phyloP scores from a whole-genome alignment of 2,329 filamentous ascomycete species.

The Penicillium sp. region DNA sequence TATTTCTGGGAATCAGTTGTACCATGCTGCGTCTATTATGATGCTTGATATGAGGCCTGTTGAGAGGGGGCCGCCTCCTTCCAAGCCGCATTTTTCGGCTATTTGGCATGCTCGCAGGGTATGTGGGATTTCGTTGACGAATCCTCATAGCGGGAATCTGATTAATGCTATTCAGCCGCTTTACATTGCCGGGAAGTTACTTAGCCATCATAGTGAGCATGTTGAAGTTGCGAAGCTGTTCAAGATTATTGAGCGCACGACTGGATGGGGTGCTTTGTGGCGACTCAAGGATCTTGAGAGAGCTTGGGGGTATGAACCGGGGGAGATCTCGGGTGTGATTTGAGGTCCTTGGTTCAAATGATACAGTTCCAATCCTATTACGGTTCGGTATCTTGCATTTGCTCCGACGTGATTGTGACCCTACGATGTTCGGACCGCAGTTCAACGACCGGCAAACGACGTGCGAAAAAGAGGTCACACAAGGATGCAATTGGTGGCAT shows the following conservation, averaged over 20 bases:
- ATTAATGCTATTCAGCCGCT: slow-evolving; percentile 60
- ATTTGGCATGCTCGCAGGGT: slow-evolving; percentile 57
- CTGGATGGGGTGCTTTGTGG: slow-evolving; percentile 56
- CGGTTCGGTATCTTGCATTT: not conserved
- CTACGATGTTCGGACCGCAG: not conserved
- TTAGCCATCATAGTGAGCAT: slow-evolving; percentile 52
- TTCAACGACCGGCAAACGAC: not conserved
- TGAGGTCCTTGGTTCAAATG: slow-evolving; percentile 1
- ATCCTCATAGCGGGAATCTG: slow-evolving; percentile 54
- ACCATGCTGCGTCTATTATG: slow-evolving; percentile 55
- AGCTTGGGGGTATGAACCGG: slow-evolving; percentile 30
- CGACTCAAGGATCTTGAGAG: slow-evolving; percentile 52
- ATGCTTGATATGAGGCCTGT: slow-evolving; percentile 48
- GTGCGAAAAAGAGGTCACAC: not conserved
- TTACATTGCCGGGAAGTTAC: slow-evolving; percentile 54
- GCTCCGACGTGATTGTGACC: not conserved
- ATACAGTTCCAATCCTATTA: not conserved
- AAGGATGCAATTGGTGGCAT: not conserved
- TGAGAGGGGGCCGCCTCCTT: slow-evolving; percentile 22
- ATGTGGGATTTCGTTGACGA: slow-evolving; percentile 57
- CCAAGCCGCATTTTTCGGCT: slow-evolving; percentile 38
- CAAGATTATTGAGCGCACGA: slow-evolving; percentile 51
- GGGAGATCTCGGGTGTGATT: slow-evolving; percentile 26
- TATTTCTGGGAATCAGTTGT: slow-evolving; percentile 57
- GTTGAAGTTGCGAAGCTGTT: slow-evolving; percentile 40